Base-by-base conservation (phyloP, 768 basidiomycete species). In the Lentinula sp. region DNA sequence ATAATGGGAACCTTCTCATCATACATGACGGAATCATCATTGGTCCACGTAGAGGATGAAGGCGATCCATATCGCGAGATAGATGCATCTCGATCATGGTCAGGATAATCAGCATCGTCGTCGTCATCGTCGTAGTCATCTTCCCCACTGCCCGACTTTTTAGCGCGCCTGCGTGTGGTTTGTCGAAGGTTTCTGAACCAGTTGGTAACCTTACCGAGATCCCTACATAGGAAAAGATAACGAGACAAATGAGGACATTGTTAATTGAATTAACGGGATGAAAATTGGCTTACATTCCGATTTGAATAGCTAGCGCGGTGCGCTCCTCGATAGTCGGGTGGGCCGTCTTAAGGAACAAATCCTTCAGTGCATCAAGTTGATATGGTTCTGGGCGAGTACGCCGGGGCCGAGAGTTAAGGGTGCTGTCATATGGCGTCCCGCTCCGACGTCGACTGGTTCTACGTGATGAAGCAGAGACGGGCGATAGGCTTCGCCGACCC, bases 111-210 rank as follows among this genome's bases (percentile, higher is more conserved):
- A 32, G 37, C 41, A 13, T 56, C 55, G 23, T 56, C 39, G 18
- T 56, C 55, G 62, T 76, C 77, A 64, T 81, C 81, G 52, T 81
- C 77, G 62, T 78, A 79, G 28, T 76, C 76, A 55, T 78, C 77
- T 62, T 76, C 80, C 20, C 76, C 73, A 66, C 79, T 76, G 15
- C 59, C 56, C 50, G n/a, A 52, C 64, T 75, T 82, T 73, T 79
- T 85, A 60, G 82, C 80, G 23, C 90, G 84, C 72, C 86, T 91
- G 46, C 90, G 76, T n/a, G 90, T 81, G 16, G 88, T 88, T 74
- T 93, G 90, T 41, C 90, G 83, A 61, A 92, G 79, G 69, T 93
- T 93, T 39, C 90, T 80, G 79, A 92, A 92, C 90, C 90, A 93
- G 70, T 93, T 93, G 16, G 90, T 91, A 57, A 93, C 90, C 73